Percentiles rank a stretch among this genome's conserved stretches.
Conservation (phyloP, 2,329 filamentous ascomycete species). For the Tolypocladium ovalisporum region DNA sequence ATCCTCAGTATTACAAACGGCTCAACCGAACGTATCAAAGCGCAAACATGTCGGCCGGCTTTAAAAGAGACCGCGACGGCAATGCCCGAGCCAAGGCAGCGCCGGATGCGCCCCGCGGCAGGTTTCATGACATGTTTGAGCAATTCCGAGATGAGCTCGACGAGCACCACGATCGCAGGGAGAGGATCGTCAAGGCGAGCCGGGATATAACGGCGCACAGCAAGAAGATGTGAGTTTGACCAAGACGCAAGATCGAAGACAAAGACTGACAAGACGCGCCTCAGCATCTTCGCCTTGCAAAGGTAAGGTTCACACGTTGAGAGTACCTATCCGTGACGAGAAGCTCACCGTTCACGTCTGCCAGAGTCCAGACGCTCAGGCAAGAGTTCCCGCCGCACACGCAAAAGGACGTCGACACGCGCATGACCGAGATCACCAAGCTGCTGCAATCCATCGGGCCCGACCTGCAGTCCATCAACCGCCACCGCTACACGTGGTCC, state of each 20-base stretch:
- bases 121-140: conserved; percentile 70
- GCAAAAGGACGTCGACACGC: conserved; percentile 56
- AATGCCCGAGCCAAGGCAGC: conserved; percentile 29
- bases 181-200: conserved; percentile 81
- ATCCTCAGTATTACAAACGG: no score
- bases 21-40: background rate
- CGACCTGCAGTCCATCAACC: conserved; percentile 70
- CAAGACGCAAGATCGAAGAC: background rate
- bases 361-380: conserved; percentile 53
- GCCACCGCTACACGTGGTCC: conserved; percentile 68
- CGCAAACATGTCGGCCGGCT: conserved; percentile 24
- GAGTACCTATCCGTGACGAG: background rate
- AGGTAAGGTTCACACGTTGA: conserved; percentile 15
- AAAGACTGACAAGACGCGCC: background rate
- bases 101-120: conserved; percentile 23
- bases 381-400: conserved; percentile 57
- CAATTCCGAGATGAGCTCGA: conserved; percentile 80
- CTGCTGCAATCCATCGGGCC: conserved; percentile 57
- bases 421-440: conserved; percentile 58
- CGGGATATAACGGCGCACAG: conserved; percentile 87
- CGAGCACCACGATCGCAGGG: conserved; percentile 84
- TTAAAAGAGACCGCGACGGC: conserved; percentile 45
- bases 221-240: conserved; percentile 75
- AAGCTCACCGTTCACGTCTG: background rate
- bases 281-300: conserved; percentile 27